Conservation (phyloP, 345 rosid genomes). For the Angophora floribunda region DNA sequence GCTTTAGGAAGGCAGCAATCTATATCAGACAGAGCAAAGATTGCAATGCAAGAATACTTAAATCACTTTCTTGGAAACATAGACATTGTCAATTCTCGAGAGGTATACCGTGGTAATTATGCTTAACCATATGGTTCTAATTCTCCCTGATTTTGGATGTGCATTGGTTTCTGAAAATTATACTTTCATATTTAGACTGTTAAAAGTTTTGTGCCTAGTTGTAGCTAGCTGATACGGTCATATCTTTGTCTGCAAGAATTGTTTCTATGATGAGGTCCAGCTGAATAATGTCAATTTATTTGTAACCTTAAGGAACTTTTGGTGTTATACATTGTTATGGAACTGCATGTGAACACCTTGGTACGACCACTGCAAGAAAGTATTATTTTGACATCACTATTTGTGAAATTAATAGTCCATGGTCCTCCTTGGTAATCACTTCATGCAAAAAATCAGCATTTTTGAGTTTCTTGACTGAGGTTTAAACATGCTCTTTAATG, state of each 20-base stretch:
- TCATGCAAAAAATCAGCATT: neutral
- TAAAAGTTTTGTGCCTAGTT: neutral
- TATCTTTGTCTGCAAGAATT: neutral
- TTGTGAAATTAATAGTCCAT: neutral
- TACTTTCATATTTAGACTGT: neutral
- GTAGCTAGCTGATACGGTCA: neutral
- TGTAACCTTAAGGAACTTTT: neutral
- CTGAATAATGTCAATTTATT: neutral
- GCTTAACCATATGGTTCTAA: neutral
- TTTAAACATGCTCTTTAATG: neutral
- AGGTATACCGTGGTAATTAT: slow-evolving; percentile 38
- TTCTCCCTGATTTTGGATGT: neutral
- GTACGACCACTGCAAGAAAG: neutral
- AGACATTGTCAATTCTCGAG: slow-evolving; percentile 92
- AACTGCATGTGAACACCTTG: neutral
- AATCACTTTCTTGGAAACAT: slow-evolving; percentile 90
- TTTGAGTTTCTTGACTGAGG: neutral
- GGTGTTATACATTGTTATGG: neutral
- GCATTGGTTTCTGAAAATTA: neutral
- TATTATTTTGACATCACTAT: neutral
- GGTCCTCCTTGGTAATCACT: neutral
- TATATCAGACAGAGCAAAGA: slow-evolving; percentile 82
- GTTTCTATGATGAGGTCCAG: neutral
- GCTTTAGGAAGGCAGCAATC: slow-evolving; percentile 87
- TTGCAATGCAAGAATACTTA: slow-evolving; percentile 91